Percentiles rank a stretch among this genome's conserved stretches.
Evolutionary conservation across 208 protist genomes (phyloP).

Genomic region (Trypanosoma grayi): DNA sequence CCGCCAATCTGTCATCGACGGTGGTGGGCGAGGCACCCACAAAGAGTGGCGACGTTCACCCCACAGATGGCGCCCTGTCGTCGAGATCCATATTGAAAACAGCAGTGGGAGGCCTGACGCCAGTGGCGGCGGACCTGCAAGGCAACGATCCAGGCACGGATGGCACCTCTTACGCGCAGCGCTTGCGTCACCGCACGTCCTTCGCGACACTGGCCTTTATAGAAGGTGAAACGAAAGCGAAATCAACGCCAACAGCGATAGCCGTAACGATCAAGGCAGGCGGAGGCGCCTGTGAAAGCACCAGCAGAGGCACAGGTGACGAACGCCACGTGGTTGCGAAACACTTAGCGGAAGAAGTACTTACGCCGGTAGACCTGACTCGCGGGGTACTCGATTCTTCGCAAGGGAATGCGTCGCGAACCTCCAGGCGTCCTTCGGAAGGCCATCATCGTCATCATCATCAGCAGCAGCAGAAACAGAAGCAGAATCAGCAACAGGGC

Average conservation of each 20-base stretch:
- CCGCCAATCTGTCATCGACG: neutral
- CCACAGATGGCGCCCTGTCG: too few relatives aligned
- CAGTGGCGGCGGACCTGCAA: too few relatives aligned
- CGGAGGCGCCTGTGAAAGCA: too few relatives aligned
- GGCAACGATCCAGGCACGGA: too few relatives aligned
- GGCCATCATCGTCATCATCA: too few relatives aligned
- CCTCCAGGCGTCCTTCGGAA: too few relatives aligned
- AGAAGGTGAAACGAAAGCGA: neutral
- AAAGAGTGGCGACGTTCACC: too few relatives aligned
- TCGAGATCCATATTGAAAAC: neutral
- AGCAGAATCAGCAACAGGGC: neutral
- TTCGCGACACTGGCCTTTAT: slow-evolving; percentile 8
- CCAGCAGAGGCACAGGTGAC: neutral
- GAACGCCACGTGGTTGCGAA: neutral
- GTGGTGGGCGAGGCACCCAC: too few relatives aligned
- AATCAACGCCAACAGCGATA: neutral
- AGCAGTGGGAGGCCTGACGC: neutral
- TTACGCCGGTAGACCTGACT: neutral
- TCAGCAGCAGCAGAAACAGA: too few relatives aligned
- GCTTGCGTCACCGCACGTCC: slow-evolving; percentile 30
- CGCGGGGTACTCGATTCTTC: neutral
- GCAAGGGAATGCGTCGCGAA: neutral
- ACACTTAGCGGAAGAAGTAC: neutral
- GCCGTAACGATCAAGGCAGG: neutral
- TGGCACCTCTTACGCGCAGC: slow-evolving; percentile 29